Evolutionary conservation across 176 grass and related monocot genomes (phyloP).

Genomic region (Luzula sylvatica): DNA sequence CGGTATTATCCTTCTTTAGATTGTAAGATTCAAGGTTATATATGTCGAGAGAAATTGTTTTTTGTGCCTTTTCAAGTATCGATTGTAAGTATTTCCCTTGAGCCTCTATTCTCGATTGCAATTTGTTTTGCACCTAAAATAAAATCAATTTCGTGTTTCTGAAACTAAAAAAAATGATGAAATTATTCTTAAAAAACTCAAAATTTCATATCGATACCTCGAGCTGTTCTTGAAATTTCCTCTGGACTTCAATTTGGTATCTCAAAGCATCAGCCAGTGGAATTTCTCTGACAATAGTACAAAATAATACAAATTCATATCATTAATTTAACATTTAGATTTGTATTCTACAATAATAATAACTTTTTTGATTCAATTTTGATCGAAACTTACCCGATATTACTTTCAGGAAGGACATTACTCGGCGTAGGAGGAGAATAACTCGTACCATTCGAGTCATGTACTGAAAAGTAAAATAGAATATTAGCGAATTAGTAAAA

Average conservation of each 20-base stretch:
- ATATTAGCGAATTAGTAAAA: not conserved
- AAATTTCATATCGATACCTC: conserved; percentile 31
- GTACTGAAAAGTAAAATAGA: conserved; percentile 19
- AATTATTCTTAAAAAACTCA: not conserved
- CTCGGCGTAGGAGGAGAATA: conserved; percentile 27
- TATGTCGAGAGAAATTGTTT: conserved; percentile 37
- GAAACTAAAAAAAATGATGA: not conserved
- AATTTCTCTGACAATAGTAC: conserved; percentile 37
- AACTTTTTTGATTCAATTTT: not conserved
- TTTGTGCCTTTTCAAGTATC: conserved; percentile 69
- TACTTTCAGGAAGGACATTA: conserved; percentile 25
- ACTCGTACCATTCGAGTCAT: conserved; percentile 40
- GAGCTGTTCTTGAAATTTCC: conserved; percentile 69
- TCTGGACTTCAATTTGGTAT: conserved; percentile 80
- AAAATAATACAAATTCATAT: conserved; percentile 9
- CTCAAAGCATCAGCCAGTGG: conserved; percentile 56
- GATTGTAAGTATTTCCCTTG: conserved; percentile 88
- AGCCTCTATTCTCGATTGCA: conserved; percentile 92
- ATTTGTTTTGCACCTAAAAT: conserved; percentile 81
- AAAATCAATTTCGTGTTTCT: not conserved
- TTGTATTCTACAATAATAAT: not conserved
- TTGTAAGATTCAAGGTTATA: conserved; percentile 18
- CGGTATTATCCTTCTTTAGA: conserved; percentile 36
- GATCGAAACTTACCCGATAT: conserved; percentile 35
- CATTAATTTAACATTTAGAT: not conserved